phyloP scores from a whole-genome alignment of 2,329 filamentous ascomycete genomes.

The Macrophomina phaseolina region DNA sequence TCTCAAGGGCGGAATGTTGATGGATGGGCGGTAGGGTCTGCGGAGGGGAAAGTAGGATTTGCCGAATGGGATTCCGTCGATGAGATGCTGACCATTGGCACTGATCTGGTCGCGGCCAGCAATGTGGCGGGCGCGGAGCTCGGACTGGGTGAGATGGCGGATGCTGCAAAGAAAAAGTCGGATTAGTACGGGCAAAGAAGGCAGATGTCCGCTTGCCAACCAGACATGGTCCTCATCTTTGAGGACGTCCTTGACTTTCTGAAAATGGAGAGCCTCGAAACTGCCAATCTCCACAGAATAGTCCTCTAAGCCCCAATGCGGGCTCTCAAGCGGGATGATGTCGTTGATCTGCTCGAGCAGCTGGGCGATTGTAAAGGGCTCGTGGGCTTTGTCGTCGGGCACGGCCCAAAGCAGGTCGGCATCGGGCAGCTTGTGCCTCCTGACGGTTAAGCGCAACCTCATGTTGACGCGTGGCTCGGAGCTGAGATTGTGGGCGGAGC shows the following conservation, averaged over 20 bases:
- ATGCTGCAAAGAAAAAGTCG: slow-evolving; percentile 60
- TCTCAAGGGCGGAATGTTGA: slow-evolving; percentile 78
- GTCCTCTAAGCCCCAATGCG: slow-evolving; percentile 85
- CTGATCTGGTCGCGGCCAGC: slow-evolving; percentile 84
- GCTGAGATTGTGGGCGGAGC: not conserved
- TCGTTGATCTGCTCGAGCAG: slow-evolving; percentile 81
- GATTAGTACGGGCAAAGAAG: not conserved
- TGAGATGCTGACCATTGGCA: slow-evolving; percentile 75
- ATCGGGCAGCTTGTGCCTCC: slow-evolving; percentile 44
- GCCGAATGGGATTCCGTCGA: slow-evolving; percentile 87
- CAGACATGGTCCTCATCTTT: slow-evolving; percentile 84
- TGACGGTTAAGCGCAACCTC: slow-evolving; percentile 45
- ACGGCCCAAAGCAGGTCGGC: slow-evolving; percentile 47
- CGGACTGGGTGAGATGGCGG: slow-evolving; percentile 75
- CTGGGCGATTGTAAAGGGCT: slow-evolving; percentile 68
- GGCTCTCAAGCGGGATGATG: slow-evolving; percentile 78
- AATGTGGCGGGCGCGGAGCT: slow-evolving; percentile 73
- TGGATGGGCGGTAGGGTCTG: slow-evolving; percentile 64
- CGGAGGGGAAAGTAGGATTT: slow-evolving; percentile 66
- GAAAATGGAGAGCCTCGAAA: slow-evolving; percentile 90
- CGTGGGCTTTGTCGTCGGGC: slow-evolving; percentile 38
- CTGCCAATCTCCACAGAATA: slow-evolving; percentile 80
- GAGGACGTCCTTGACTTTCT: slow-evolving; percentile 70
- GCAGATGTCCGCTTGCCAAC: slow-evolving; percentile 53
- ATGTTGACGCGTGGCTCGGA: slow-evolving; percentile 32